Evolutionary conservation across 306 rosid species (phyloP), one percentile per base, ranked within the genome.

Genomic region (Hylodesmum podocarpum): DNA sequence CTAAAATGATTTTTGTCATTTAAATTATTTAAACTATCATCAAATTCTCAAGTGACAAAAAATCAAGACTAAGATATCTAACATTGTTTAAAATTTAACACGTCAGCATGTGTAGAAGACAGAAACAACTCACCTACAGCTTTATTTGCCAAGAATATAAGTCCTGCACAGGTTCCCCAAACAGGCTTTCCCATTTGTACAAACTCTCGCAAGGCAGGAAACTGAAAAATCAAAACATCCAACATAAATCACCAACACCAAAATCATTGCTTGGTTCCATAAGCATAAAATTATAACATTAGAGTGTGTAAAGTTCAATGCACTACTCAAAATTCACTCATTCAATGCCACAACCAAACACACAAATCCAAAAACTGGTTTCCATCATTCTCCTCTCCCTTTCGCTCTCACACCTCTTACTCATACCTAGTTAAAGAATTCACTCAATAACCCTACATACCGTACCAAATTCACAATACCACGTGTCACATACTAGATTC

Each of bases 141-240:
- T 55, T 86, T 92, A 79, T 95, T 36, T 57, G 99, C 99, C 85
- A 92, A 81, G 87, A 95, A 95, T 74, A 95, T 92, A 37, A 95
- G 99, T 75, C 99, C 99, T 14, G 99, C 99, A 85, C 99, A 95
- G 68, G 97, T 95, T 81, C 99, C 99, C 99, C 99, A 95, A 41
- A 95, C 99, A 78, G 99, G 99, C 87, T 88, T 95, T 79, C 97
- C 97, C 88, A 86, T 68, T 81, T 85, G 80, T 25, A 95, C 99
- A 77, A 95, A 95, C 84, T 92, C 97, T 25, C 97, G 86, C 80
- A 95, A 69, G 1, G 97, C 87, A 36, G 99, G 99, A 90, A 95
- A 92, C 99, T 95, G 82, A 70, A 31, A 39, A 73, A 81, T 59
- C 6, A 49, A 75, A 68, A 68, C 68, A 58, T 47, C 25, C 50